Percentiles rank a stretch among this genome's conserved stretches.
phyloP scores from a whole-genome alignment of 768 basidiomycete species.

The Daedalea quercina region DNA sequence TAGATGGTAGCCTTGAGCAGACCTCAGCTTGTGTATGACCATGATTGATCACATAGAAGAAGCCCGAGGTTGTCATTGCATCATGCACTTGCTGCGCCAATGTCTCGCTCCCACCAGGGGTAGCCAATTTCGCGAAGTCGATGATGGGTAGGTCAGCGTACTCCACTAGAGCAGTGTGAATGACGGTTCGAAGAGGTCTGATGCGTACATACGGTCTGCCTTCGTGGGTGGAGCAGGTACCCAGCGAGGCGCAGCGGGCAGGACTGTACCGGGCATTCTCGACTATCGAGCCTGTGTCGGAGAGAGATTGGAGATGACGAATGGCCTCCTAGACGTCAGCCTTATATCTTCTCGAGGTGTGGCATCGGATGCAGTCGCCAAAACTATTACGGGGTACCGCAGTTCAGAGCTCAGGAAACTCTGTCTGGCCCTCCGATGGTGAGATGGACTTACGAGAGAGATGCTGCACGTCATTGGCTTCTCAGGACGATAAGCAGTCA shows the following conservation, averaged over 20 bases:
- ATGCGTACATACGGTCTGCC: slow-evolving; percentile 24
- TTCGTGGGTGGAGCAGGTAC: slow-evolving; percentile 28
- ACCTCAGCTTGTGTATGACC: slow-evolving; percentile 23
- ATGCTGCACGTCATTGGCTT: too few relatives aligned
- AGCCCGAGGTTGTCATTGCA: slow-evolving; percentile 23
- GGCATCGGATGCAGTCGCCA: too few relatives aligned
- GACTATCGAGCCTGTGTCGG: too few relatives aligned
- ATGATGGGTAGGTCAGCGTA: slow-evolving; percentile 26
- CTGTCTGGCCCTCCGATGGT: too few relatives aligned
- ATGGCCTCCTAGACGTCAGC: too few relatives aligned
- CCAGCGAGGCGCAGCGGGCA: slow-evolving; percentile 32
- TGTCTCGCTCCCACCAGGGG: slow-evolving; percentile 20
- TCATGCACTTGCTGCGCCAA: slow-evolving; percentile 20
- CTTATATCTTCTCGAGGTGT: too few relatives aligned
- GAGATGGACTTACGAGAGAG: too few relatives aligned
- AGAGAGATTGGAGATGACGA: too few relatives aligned
- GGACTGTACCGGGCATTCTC: background rate
- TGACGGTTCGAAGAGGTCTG: background rate
- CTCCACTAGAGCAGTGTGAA: slow-evolving; percentile 17
- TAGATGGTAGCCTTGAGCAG: background rate
- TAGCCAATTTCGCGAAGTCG: slow-evolving; percentile 21
- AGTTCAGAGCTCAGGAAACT: too few relatives aligned
- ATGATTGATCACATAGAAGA: slow-evolving; percentile 28
- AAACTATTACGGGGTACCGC: too few relatives aligned
- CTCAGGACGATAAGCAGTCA: too few relatives aligned